These are phyloP conservation scores for Chenopodium berlandieri DNA, from an alignment of 148 eudicot species.

Conservation along the genomic window DNA sequence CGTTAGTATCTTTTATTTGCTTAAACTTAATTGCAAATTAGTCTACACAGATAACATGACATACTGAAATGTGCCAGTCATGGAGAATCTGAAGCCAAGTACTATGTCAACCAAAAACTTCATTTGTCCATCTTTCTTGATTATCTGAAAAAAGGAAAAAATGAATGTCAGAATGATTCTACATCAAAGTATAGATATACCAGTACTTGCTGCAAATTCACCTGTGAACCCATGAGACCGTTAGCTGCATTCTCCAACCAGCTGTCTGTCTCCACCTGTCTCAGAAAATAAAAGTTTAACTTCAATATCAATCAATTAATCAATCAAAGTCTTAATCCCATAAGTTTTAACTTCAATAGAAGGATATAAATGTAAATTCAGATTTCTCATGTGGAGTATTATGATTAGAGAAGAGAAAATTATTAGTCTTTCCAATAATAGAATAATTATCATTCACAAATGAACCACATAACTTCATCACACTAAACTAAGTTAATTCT, in stretches of 20 bases:
- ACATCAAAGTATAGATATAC: slow-evolving; percentile 4
- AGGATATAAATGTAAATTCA: not conserved
- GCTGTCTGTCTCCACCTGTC: slow-evolving; percentile 93
- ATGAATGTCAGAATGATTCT: slow-evolving; percentile 1
- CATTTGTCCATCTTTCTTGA: slow-evolving; percentile 63
- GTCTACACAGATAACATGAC: slow-evolving; percentile 18
- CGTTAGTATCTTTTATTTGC: not conserved
- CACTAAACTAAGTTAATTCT: not conserved
- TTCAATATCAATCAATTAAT: not conserved
- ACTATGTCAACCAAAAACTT: slow-evolving; percentile 77
- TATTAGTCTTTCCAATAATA: too few species aligned
- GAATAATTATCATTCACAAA: too few species aligned
- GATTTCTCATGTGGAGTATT: not conserved
- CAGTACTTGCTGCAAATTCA: slow-evolving; percentile 18
- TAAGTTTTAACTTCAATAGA: not conserved
- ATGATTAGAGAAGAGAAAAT: not conserved
- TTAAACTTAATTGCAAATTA: not conserved
- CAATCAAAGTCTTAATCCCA: too few species aligned
- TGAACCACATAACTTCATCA: not conserved
- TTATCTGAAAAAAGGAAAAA: slow-evolving; percentile 45
- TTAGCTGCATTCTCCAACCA: slow-evolving; percentile 98
- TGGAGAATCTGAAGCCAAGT: slow-evolving; percentile 84
- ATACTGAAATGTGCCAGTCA: slow-evolving; percentile 76
- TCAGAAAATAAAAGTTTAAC: not conserved
- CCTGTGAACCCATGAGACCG: slow-evolving; percentile 98